Evolutionary conservation across 345 rosid species (phyloP), one percentile per base, ranked within the genome.

Genomic region (Hypericum perforatum): DNA sequence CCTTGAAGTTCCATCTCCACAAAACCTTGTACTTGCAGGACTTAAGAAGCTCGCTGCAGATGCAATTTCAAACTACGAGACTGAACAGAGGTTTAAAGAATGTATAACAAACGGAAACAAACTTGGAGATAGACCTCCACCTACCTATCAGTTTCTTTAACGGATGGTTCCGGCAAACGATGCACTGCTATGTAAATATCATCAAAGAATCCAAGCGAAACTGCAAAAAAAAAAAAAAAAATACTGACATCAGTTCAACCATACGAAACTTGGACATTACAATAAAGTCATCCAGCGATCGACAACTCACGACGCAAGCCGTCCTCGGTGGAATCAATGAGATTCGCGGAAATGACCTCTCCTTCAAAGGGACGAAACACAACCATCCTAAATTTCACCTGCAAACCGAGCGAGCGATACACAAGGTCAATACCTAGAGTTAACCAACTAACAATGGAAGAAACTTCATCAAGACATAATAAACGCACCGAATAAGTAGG

Each of bases 331-430:
- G 83, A 85, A 68, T 81, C 90, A 70, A 78, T 92, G 41, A 92
- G 82, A 65, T 78, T 78, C 3, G 82, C 95, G 59, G 67, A 56
- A 43, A 92, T 85, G 57, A 83, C 58, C 72, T 92, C 96, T 46
- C 95, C 96, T 57, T 78, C 73, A 71, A 83, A 88, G 53, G 98
- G 98, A 53, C 95, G 94, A 60, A 92, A 92, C 56, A 85, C 68
- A 6, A 92, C 53, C 72, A 88, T 56, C 67, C 94, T 79, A 71
- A 82, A 83, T 50, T 64, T 67, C 41, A 80, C 96, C 97, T 85
- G 78, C 53, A 61, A 70, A 6, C 56, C 57, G 37, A 60, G 42
- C 43, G 45, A 57, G 42, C 43, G 45, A 57, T 3, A 8, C 15
- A 14, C 9, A 3, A 46, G 15, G 61, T 46, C 49, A 41, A 56